Percentiles rank a stretch among this genome's conserved stretches.
Evolutionary conservation across 73 alveolate species (phyloP).

Genomic region (Tetrahymena elliotti): DNA sequence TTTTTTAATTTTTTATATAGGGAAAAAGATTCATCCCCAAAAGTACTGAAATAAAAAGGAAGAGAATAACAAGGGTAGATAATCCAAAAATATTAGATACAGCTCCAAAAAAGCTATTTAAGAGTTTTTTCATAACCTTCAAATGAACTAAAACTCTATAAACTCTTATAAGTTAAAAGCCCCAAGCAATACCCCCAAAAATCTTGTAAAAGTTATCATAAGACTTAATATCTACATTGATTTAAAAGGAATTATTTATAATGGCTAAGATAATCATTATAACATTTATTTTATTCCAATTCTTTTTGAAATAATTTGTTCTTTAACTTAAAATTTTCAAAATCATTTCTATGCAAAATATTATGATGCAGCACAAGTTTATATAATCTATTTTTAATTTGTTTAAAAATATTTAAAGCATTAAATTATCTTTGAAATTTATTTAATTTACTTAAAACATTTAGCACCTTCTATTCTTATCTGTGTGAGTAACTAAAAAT

Average conservation of each 20-base stretch:
- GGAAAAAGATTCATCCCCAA: conserved; percentile 23
- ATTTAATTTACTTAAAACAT: not conserved
- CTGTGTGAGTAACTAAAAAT: not conserved
- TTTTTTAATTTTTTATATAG: conserved; percentile 2
- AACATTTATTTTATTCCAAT: not conserved
- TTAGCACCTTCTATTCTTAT: not conserved
- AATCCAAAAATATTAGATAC: conserved; percentile 10
- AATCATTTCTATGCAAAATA: not conserved
- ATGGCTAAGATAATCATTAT: not conserved
- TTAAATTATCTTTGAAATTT: too few relatives aligned
- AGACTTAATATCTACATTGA: not conserved
- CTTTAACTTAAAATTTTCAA: not conserved
- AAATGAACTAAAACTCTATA: conserved; percentile 1
- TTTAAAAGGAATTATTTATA: not conserved
- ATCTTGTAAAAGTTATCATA: not conserved
- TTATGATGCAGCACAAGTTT: not conserved
- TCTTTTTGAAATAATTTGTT: not conserved
- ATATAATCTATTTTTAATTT: not conserved
- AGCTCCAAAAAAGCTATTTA: conserved; percentile 35
- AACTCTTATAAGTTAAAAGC: conserved; percentile 10
- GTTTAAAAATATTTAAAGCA: too few relatives aligned
- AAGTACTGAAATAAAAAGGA: conserved; percentile 4
- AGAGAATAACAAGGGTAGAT: not conserved
- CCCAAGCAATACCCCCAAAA: conserved; percentile 2
- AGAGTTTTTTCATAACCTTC: not conserved